Evolutionary conservation across 2,329 filamentous ascomycete genomes (phyloP), one percentile per base, ranked within the genome.

Genomic region (Metarhizium brunneum): DNA sequence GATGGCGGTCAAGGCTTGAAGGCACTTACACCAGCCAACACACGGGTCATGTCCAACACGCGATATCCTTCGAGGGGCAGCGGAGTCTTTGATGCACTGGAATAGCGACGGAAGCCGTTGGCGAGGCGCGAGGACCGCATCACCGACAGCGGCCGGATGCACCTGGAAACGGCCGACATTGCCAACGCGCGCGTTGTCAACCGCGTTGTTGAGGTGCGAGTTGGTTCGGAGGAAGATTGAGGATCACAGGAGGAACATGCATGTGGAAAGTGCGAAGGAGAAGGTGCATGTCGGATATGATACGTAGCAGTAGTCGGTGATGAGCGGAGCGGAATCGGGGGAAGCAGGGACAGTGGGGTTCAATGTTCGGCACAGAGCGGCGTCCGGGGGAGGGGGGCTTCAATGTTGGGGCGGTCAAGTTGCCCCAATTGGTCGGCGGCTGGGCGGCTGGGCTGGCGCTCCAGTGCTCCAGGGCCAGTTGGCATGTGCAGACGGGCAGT

Each of bases 11-110:
- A 20, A 30, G 25, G 25, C 7, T 8, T 20, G 25, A 48, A 25
- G 20, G 20, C 32, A 79, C 87, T 73, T 77, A 96, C 92, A 56
- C 94, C 94, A 60, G 94, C 94, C 60, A 99, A 75, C 2, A 99
- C 94, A 73, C 94, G 83, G 3, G 92, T 97, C 91, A 99, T 95
- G 69, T 99, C 94, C 59, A 99, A 79, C 14, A 97, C 92, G 55
- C 88, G 85, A 63, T 94, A 87, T 1, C 94, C 94, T 40, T 90
- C 83, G 63, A 99, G 78, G 25, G 94, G 92, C 36, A 84, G 71
- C 45, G 69, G 59, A 13, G 64, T 61, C 52, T 59, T 57, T 42
- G 60, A 58, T 7, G 63, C 59, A 47, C 62, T 59, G 11, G 63
- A 62, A 52, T 66, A 69, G 52, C 63, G 58, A 58, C 68, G 65